phyloP scores from a whole-genome alignment of 768 basidiomycete genomes.

The Naganishia antarctica region DNA sequence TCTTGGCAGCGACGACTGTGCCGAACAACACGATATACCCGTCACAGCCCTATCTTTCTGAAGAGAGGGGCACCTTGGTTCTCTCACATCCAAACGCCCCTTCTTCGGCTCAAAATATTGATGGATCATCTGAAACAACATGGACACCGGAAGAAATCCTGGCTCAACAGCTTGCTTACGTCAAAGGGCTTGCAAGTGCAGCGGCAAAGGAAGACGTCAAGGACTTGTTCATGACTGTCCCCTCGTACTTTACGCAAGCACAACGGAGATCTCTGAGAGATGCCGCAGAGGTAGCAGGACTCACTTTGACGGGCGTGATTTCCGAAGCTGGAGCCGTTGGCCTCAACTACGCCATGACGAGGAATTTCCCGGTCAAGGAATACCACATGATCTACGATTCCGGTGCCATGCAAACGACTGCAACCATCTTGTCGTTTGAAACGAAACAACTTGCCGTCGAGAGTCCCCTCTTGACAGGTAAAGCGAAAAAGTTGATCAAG shows the following conservation, averaged over 20 bases:
- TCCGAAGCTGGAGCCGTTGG: conserved; percentile 82
- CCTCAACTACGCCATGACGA: conserved; percentile 96
- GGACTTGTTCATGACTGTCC: conserved; percentile 84
- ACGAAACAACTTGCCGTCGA: conserved; percentile 35
- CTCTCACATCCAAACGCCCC: conserved; percentile 43
- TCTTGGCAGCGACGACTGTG: conserved; percentile 56
- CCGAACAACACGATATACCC: conserved; percentile 38
- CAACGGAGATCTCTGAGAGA: conserved; percentile 88
- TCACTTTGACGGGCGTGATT: conserved; percentile 74
- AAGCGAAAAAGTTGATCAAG: conserved; percentile 45
- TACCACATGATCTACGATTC: conserved; percentile 87
- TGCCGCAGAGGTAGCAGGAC: conserved; percentile 83
- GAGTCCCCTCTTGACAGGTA: conserved; percentile 43
- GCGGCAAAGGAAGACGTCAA: conserved; percentile 67
- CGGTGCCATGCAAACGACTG: conserved; percentile 61
- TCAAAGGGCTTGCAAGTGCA: conserved; percentile 72
- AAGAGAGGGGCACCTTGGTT: conserved; percentile 36
- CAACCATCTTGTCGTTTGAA: conserved; percentile 48
- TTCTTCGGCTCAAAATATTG: conserved; percentile 24
- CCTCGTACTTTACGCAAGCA: conserved; percentile 80
- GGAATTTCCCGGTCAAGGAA: conserved; percentile 72
- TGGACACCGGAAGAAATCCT: conserved; percentile 87
- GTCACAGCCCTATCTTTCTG: conserved; percentile 32
- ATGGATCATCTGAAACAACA: conserved; percentile 44
- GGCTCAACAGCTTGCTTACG: conserved; percentile 88